A percentile compares a stretch with the other conserved stretches of the same genome.
These are phyloP conservation scores for Furcasterigmium sp. DNA, from an alignment of 2,329 filamentous ascomycete genomes.

Conservation along the genomic window DNA sequence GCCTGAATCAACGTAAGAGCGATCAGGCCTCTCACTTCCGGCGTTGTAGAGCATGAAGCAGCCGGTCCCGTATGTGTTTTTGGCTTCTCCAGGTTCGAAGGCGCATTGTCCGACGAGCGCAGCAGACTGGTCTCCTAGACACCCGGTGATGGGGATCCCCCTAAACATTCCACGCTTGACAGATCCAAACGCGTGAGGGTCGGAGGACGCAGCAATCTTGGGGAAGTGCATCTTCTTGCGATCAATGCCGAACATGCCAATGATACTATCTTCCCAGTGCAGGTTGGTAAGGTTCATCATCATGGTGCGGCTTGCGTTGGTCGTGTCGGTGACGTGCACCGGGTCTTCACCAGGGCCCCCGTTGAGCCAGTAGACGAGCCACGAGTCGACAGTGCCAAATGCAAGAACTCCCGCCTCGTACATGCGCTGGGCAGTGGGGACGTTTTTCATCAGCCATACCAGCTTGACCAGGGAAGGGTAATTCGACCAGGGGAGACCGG, in stretches of 20 bases:
- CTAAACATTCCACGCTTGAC: constrained; percentile 61
- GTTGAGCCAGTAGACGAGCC: constrained; percentile 82
- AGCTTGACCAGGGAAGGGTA: constrained; percentile 87
- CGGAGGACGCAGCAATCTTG: constrained; percentile 78
- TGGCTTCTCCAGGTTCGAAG: constrained; percentile 75
- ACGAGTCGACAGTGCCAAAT: constrained; percentile 85
- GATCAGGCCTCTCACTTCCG: constrained; percentile 62
- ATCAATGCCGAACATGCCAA: constrained; percentile 74
- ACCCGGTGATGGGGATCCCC: constrained; percentile 73
- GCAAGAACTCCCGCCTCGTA: constrained; percentile 72
- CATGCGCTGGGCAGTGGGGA: constrained; percentile 62
- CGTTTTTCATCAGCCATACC: constrained; percentile 73
- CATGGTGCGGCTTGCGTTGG: constrained; percentile 88
- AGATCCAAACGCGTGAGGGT: constrained; percentile 65
- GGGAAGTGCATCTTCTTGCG: constrained; percentile 66
- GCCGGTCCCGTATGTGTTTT: constrained; percentile 89
- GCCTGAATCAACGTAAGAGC: constrained; percentile 46
- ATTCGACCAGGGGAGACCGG: constrained; percentile 79
- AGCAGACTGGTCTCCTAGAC: constrained; percentile 80
- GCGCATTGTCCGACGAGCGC: constrained; percentile 82
- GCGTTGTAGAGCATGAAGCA: constrained; percentile 90
- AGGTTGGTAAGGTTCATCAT: constrained; percentile 84
- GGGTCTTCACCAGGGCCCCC: constrained; percentile 57
- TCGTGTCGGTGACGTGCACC: constrained; percentile 77
- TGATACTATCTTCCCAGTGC: constrained; percentile 71